A percentile compares a stretch with the other conserved stretches of the same genome.
Conservation (phyloP, 2,329 filamentous ascomycete species). For the Clonostachys solani region DNA sequence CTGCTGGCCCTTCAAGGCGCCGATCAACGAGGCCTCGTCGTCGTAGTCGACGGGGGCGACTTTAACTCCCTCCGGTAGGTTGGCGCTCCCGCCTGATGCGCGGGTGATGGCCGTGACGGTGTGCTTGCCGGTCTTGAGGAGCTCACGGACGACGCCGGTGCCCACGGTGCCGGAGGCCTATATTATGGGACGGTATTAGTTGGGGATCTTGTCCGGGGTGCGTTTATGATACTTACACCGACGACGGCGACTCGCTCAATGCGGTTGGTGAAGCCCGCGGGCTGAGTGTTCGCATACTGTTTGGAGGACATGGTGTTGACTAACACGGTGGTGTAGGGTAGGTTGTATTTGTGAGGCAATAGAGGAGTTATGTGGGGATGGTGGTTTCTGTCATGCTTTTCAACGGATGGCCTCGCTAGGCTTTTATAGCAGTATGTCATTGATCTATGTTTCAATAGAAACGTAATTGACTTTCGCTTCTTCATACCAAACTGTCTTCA, state of each 20-base stretch:
- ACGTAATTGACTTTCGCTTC: no score
- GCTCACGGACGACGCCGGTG: constrained; percentile 27
- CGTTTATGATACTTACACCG: constrained; percentile 31
- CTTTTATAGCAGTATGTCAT: no score
- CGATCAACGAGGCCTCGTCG: constrained; percentile 33
- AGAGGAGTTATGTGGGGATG: no score
- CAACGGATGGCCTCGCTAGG: no score
- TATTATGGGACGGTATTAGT: constrained; percentile 2
- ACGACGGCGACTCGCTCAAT: constrained; percentile 40
- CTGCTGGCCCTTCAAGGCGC: constrained; percentile 48
- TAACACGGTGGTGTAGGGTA: background rate
- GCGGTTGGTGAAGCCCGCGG: constrained; percentile 29
- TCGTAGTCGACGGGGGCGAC: constrained; percentile 36
- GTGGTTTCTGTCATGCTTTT: no score
- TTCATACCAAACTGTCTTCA: no score
- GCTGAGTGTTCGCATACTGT: constrained; percentile 26
- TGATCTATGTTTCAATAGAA: no score
- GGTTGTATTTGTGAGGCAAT: no score
- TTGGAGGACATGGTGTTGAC: background rate
- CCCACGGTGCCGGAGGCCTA: constrained; percentile 37
- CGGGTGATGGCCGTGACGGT: constrained; percentile 48
- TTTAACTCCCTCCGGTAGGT: constrained; percentile 35
- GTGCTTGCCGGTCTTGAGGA: constrained; percentile 46
- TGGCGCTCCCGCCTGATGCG: constrained; percentile 26
- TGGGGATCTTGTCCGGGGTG: background rate